Evolutionary conservation across 352 stramenopile genomes (phyloP).

Genomic region (Pythium insidiosum): DNA sequence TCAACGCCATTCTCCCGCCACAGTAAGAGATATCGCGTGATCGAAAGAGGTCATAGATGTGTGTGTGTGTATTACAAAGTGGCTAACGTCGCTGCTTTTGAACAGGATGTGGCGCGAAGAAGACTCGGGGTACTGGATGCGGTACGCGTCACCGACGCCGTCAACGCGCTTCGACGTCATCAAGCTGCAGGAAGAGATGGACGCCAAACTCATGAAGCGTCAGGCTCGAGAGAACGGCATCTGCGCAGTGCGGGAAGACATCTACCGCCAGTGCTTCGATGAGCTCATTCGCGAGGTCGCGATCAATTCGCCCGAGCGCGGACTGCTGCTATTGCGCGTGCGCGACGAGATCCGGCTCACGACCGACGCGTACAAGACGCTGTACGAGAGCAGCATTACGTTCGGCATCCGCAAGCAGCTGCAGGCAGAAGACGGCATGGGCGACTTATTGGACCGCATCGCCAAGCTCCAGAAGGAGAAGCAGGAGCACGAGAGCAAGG

Average conservation of each 20-base stretch:
- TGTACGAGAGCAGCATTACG: slow-evolving; percentile 91
- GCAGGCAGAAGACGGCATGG: slow-evolving; percentile 90
- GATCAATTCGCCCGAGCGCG: slow-evolving; percentile 88
- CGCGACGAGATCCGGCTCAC: slow-evolving; percentile 92
- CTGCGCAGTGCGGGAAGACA: slow-evolving; percentile 90
- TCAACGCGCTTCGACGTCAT: slow-evolving; percentile 92
- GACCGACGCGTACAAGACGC: slow-evolving; percentile 93
- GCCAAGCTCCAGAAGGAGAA: slow-evolving; percentile 44
- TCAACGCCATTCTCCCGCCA: slow-evolving; percentile 69
- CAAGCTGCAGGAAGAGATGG: slow-evolving; percentile 86
- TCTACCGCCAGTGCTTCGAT: slow-evolving; percentile 91
- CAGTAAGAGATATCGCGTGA: slow-evolving; percentile 31
- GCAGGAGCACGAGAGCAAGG: slow-evolving; percentile 67
- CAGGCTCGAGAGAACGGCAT: slow-evolving; percentile 91
- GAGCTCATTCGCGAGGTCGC: slow-evolving; percentile 91
- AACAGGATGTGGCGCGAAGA: slow-evolving; percentile 75
- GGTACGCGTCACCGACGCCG: slow-evolving; percentile 84
- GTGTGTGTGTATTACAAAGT: no score
- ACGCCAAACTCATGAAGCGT: slow-evolving; percentile 82
- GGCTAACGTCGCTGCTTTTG: not conserved
- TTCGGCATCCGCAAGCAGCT: slow-evolving; percentile 93
- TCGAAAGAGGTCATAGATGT: slow-evolving; percentile 2
- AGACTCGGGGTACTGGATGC: slow-evolving; percentile 84
- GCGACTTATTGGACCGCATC: slow-evolving; percentile 66
- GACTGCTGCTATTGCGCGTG: slow-evolving; percentile 87